phyloP scores from a whole-genome alignment of 441 rosid species.

The Euphorbia celastroides region DNA sequence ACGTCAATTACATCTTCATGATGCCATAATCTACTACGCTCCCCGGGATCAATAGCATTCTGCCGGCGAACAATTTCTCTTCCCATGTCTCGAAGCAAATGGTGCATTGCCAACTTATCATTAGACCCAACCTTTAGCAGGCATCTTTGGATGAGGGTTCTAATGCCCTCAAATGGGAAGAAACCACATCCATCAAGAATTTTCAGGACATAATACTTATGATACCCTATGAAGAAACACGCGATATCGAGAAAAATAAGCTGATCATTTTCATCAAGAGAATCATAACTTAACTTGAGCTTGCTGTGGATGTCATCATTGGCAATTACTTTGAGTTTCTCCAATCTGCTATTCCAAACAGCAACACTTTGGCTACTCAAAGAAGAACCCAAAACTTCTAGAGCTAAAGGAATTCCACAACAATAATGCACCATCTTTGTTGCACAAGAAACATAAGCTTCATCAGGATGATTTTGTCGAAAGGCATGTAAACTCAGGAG shows the following conservation, averaged over 20 bases:
- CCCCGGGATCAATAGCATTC: conserved; percentile 24
- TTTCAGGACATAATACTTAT: conserved; percentile 11
- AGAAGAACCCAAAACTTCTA: conserved; percentile 21
- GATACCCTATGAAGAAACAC: conserved; percentile 24
- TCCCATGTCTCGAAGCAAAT: conserved; percentile 35
- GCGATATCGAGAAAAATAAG: conserved; percentile 25
- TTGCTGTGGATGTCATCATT: too few relatives aligned
- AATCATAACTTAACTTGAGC: conserved; percentile 18
- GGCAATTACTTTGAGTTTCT: too few relatives aligned
- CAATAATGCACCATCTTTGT: not conserved
- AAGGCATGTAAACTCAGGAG: conserved; percentile 18
- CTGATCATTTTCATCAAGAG: conserved; percentile 10
- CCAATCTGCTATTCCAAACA: too few relatives aligned
- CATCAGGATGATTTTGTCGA: too few relatives aligned
- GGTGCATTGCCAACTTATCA: too few relatives aligned
- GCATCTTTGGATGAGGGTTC: too few relatives aligned
- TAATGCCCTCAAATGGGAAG: too few relatives aligned
- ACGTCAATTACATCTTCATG: conserved; percentile 14
- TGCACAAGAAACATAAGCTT: not conserved
- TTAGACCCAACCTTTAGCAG: too few relatives aligned
- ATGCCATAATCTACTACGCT: conserved; percentile 43
- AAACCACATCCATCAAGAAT: too few relatives aligned
- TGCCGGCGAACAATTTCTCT: conserved; percentile 34
- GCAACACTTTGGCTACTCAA: too few relatives aligned
- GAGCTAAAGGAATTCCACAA: conserved; percentile 17